These are phyloP conservation scores for Phytophthora podocarpi DNA, from an alignment of 352 stramenopile genomes.

Conservation along the genomic window DNA sequence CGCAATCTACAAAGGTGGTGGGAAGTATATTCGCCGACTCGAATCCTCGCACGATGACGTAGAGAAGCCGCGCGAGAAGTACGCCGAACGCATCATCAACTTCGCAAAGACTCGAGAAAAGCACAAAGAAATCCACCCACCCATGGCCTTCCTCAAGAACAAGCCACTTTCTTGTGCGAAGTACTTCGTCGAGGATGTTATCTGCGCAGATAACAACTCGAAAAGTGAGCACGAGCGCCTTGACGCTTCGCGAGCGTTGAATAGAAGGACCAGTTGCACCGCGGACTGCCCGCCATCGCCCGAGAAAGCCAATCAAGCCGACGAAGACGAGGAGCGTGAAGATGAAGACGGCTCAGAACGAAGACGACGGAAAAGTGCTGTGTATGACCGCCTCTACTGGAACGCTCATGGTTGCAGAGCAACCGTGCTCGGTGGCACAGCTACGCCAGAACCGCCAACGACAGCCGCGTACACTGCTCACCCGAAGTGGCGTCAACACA, in stretches of 20 bases:
- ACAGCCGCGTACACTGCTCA: conserved; percentile 64
- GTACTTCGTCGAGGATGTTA: conserved; percentile 62
- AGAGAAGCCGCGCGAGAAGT: conserved; percentile 44
- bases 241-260: not conserved
- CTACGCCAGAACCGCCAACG: conserved; percentile 33
- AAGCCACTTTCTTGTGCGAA: conserved; percentile 62
- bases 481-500: conserved; percentile 59
- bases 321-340: conserved; percentile 21
- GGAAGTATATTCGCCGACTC: conserved; percentile 45
- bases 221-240: conserved; percentile 8
- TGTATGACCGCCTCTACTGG: conserved; percentile 39
- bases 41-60: conserved; percentile 13
- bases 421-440: conserved; percentile 23
- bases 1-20: conserved; percentile 59
- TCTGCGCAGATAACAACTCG: conserved; percentile 30
- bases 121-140: conserved; percentile 71
- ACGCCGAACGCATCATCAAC: conserved; percentile 49
- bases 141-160: conserved; percentile 60
- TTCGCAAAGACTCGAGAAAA: conserved; percentile 66
- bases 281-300: conserved; percentile 32
- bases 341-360: conserved; percentile 16
- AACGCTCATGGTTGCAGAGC: conserved; percentile 25
- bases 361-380: conserved; percentile 19
- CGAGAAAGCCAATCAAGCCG: conserved; percentile 22
- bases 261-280: conserved; percentile 29